Conservation (phyloP, 139 green algal species). For the Tetraselmis striata region DNA sequence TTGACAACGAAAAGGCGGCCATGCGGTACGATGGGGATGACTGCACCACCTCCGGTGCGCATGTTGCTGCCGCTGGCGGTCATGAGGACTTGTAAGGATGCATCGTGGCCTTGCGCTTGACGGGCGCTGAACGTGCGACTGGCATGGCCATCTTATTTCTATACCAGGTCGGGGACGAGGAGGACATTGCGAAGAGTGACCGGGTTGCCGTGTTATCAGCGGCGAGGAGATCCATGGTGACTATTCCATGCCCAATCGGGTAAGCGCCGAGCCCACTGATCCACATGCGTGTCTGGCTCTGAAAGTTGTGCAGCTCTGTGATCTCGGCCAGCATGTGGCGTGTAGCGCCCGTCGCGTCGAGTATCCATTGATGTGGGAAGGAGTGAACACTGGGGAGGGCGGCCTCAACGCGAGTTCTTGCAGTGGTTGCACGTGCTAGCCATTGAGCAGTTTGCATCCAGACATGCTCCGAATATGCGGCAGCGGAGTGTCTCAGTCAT, state of each 20-base stretch:
- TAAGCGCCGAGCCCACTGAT: too few relatives aligned
- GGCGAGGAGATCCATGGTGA: too few relatives aligned
- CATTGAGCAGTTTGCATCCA: background rate
- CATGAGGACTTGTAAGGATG: background rate
- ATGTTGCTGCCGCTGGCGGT: background rate
- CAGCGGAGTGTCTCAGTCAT: background rate
- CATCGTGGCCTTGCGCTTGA: background rate
- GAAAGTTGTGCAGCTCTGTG: too few relatives aligned
- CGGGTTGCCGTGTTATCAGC: too few relatives aligned
- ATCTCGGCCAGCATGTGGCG: background rate
- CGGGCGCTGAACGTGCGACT: background rate
- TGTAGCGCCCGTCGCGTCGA: background rate
- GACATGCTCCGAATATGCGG: background rate
- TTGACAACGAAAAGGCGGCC: background rate
- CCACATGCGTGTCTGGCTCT: too few relatives aligned
- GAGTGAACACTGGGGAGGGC: background rate
- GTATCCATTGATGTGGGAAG: background rate
- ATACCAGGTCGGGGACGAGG: too few relatives aligned
- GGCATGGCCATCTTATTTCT: background rate
- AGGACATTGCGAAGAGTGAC: too few relatives aligned
- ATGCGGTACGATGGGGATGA: background rate
- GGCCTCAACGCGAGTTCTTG: background rate
- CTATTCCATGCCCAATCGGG: too few relatives aligned
- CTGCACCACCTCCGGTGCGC: background rate
- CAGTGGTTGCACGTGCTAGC: background rate